Conservation (phyloP, 2,329 filamentous ascomycete genomes). For the Bertia moriformis region DNA sequence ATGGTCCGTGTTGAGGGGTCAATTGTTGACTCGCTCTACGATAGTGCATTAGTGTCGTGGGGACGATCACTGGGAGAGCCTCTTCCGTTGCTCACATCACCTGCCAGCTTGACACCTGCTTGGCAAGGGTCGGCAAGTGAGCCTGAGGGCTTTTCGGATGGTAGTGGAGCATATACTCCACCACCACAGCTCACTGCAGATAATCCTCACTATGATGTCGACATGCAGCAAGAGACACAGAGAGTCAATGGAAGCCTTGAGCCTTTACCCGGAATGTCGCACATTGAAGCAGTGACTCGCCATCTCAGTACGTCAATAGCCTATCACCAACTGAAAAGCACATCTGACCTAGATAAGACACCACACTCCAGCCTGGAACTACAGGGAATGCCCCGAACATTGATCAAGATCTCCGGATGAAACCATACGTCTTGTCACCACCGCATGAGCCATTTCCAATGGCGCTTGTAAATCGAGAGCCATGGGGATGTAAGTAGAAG, state of each 20-base stretch:
- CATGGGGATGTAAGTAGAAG: constrained; percentile 24
- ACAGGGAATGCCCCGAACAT: constrained; percentile 26
- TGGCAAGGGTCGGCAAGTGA: constrained; percentile 1
- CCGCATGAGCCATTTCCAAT: constrained; percentile 34
- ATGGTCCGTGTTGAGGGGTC: constrained; percentile 44
- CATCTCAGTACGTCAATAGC: constrained; percentile 23
- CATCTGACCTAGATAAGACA: constrained; percentile 11
- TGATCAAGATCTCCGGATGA: constrained; percentile 25
- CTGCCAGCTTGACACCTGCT: constrained; percentile 18
- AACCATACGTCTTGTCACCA: constrained; percentile 32
- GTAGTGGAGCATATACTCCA: constrained; percentile 7
- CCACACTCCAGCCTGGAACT: constrained; percentile 24
- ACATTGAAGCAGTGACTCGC: constrained; percentile 28
- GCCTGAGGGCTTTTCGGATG: constrained; percentile 4
- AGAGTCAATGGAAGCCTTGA: constrained; percentile 31
- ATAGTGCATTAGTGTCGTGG: constrained; percentile 43
- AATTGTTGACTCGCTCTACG: constrained; percentile 46
- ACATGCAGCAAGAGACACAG: constrained; percentile 31
- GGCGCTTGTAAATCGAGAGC: constrained; percentile 39
- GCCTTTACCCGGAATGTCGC: constrained; percentile 23
- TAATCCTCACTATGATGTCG: constrained; percentile 34
- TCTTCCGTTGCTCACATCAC: constrained; percentile 28
- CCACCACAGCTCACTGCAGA: constrained; percentile 29
- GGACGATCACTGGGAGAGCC: constrained; percentile 32
- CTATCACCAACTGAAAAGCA: neutral